These are phyloP conservation scores for Circinella minor DNA, from an alignment of 371 early-diverging fungal genomes.

Conservation along the genomic window DNA sequence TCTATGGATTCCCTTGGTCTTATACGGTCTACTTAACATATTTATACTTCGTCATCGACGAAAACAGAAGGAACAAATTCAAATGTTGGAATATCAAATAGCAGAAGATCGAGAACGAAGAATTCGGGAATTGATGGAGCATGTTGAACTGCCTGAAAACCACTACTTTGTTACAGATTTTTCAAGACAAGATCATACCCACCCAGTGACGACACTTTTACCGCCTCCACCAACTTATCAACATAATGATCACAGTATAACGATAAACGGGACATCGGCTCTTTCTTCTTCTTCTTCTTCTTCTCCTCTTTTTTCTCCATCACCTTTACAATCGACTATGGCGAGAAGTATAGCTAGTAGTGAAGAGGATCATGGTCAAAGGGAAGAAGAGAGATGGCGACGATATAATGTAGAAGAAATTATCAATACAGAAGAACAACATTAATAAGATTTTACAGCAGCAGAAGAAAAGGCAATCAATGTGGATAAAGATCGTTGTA, in stretches of 20 bases:
- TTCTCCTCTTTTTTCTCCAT: too few species aligned
- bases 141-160: constrained; percentile 3
- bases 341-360: too few species aligned
- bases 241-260: neutral
- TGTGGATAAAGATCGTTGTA: neutral
- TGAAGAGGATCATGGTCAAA: too few species aligned
- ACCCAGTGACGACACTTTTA: constrained; percentile 9
- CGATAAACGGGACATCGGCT: too few species aligned
- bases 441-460: neutral
- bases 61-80: neutral
- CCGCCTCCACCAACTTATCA: constrained; percentile 12
- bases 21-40: neutral
- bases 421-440: neutral
- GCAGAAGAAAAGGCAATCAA: neutral
- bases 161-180: constrained; percentile 7
- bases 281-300: too few species aligned
- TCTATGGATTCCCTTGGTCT: constrained; percentile 4
- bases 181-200: constrained; percentile 3
- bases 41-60: neutral
- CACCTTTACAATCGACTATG: too few species aligned
- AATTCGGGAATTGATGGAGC: neutral
- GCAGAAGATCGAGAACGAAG: constrained; percentile 3
- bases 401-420: neutral
- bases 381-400: neutral
- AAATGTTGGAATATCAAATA: neutral